phyloP scores from a whole-genome alignment of 2,329 filamentous ascomycete genomes.

The Clonostachys sp. region DNA sequence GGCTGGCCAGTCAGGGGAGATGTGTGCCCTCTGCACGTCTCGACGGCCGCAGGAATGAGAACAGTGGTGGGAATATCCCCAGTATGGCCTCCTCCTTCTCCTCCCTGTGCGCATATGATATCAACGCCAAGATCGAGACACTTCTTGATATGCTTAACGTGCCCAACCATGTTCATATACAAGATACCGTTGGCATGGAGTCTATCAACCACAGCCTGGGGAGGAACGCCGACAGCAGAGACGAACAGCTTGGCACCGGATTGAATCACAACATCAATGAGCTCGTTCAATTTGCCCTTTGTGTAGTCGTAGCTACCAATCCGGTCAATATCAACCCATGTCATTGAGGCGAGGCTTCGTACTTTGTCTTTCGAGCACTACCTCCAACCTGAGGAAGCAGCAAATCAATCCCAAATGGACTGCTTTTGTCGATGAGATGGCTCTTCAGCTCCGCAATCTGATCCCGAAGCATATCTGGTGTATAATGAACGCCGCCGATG shows the following conservation, averaged over 20 bases:
- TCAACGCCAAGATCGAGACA: conserved; percentile 82
- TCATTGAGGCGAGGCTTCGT: no score
- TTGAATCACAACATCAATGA: conserved; percentile 80
- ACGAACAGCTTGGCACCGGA: conserved; percentile 82
- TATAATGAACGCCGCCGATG: conserved; percentile 68
- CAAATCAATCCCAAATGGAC: conserved; percentile 84
- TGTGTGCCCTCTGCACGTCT: conserved; percentile 69
- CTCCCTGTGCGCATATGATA: conserved; percentile 86
- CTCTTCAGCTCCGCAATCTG: conserved; percentile 85
- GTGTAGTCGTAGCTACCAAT: conserved; percentile 73
- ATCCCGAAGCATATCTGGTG: conserved; percentile 65
- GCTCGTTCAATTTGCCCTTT: conserved; percentile 77
- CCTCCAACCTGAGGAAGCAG: conserved; percentile 87
- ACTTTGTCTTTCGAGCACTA: conserved; percentile 76
- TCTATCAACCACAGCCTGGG: conserved; percentile 63
- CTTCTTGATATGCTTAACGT: conserved; percentile 85
- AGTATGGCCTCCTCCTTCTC: conserved; percentile 89
- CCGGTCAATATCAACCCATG: no score
- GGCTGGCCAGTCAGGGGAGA: conserved; percentile 65
- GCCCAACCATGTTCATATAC: conserved; percentile 96
- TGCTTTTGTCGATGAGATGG: conserved; percentile 57
- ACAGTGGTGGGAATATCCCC: conserved; percentile 80
- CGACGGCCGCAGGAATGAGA: conserved; percentile 79
- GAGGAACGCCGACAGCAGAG: conserved; percentile 81
- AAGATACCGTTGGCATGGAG: conserved; percentile 76